These are phyloP conservation scores for Vaccinium myrtillus DNA, from an alignment of 148 eudicot species.

Conservation along the genomic window DNA sequence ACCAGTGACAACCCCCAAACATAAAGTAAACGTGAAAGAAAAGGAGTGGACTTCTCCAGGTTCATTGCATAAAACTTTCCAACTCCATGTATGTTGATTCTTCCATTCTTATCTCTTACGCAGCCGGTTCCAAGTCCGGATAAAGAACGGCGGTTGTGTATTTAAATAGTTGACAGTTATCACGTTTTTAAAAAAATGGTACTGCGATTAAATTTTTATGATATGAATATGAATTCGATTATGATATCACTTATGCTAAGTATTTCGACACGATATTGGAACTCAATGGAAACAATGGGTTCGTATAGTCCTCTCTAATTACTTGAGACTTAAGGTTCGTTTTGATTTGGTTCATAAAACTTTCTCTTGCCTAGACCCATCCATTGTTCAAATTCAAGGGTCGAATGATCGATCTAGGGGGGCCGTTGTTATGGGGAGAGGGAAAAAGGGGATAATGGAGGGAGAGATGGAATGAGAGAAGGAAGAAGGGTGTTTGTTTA, in stretches of 20 bases:
- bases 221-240: not conserved
- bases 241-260: not conserved
- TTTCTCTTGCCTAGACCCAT: not conserved
- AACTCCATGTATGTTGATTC: too few species aligned
- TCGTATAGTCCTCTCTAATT: not conserved
- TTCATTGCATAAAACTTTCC: not conserved
- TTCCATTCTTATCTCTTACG: not conserved
- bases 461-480: too few species aligned
- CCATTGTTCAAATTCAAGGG: not conserved
- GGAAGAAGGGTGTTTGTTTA: too few species aligned
- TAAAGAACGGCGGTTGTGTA: too few species aligned
- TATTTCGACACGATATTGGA: not conserved
- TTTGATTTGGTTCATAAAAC: not conserved
- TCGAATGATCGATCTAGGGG: not conserved
- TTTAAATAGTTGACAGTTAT: too few species aligned
- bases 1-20: not conserved
- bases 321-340: not conserved
- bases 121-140: not conserved
- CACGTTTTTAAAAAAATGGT: not conserved
- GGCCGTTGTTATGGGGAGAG: too few species aligned
- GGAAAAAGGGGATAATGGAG: too few species aligned
- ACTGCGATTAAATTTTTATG: not conserved
- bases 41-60: not conserved
- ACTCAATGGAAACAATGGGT: too few species aligned
- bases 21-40: not conserved